These are phyloP conservation scores for Calycina marina DNA, from an alignment of 2,329 filamentous ascomycete genomes.

Conservation along the genomic window DNA sequence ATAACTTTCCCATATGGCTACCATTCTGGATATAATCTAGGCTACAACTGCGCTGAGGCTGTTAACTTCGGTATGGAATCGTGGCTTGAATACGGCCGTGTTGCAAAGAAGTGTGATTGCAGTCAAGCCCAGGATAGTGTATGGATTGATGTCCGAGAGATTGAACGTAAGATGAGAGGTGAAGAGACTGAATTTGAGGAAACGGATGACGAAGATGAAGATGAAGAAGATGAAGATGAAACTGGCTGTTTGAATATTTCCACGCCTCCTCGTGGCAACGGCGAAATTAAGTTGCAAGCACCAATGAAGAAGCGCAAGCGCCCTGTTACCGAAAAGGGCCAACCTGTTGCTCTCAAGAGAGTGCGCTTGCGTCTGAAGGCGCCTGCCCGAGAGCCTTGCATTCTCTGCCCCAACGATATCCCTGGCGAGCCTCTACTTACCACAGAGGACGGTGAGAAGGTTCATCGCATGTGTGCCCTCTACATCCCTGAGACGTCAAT, in stretches of 20 bases:
- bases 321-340: conserved; percentile 28
- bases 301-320: conserved; percentile 55
- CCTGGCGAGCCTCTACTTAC: conserved; percentile 67
- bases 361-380: conserved; percentile 57
- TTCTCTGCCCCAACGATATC: conserved; percentile 84
- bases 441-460: conserved; percentile 76
- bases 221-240: conserved; percentile 47
- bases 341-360: conserved; percentile 45
- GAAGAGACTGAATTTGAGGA: conserved; percentile 78
- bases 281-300: conserved; percentile 52
- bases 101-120: conserved; percentile 94
- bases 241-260: conserved; percentile 56
- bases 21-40: conserved; percentile 93
- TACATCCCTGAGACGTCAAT: conserved; percentile 91
- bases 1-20: conserved; percentile 98
- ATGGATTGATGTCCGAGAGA: conserved; percentile 93
- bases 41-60: conserved; percentile 97
- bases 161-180: conserved; percentile 83
- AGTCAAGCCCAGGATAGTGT: conserved; percentile 92
- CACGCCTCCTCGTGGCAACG: conserved; percentile 59
- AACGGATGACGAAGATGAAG: conserved; percentile 58
- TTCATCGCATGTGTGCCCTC: conserved; percentile 75
- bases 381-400: conserved; percentile 65
- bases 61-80: conserved; percentile 95
- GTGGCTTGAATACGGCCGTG: conserved; percentile 88